Evolutionary conservation across 306 rosid genomes (phyloP).

Genomic region (Lablab purpureus): DNA sequence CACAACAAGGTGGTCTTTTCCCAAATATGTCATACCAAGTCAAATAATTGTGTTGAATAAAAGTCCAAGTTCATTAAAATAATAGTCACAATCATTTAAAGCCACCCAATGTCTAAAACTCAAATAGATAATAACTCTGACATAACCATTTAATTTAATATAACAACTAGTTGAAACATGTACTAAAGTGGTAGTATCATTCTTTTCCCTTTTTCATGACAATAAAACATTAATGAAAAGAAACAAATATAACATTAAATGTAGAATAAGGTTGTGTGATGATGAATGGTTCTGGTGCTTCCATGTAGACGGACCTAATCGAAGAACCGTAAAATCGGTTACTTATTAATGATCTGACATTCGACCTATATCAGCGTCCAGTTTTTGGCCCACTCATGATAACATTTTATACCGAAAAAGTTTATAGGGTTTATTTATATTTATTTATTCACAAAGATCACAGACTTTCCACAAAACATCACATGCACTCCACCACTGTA

Average conservation of each 20-base stretch:
- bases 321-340: slow-evolving; percentile 47
- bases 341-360: slow-evolving; percentile 33
- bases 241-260: not conserved
- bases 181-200: not conserved
- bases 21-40: slow-evolving; percentile 10
- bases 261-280: not conserved
- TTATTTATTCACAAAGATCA: not conserved
- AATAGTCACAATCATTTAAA: not conserved
- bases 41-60: not conserved
- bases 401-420: not conserved
- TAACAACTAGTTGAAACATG: not conserved
- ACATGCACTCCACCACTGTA: slow-evolving; percentile 2
- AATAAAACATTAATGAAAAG: not conserved
- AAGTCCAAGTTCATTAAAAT: slow-evolving; percentile 9
- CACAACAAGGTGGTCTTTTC: not conserved
- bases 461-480: not conserved
- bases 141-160: slow-evolving; percentile 7
- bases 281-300: slow-evolving; percentile 6
- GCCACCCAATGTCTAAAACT: slow-evolving; percentile 11
- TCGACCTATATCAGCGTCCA: not conserved
- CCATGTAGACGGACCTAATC: not conserved
- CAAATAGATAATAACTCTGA: not conserved
- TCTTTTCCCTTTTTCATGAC: not conserved
- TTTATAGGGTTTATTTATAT: slow-evolving; percentile 6
- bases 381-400: slow-evolving; percentile 30